Conservation (phyloP, 148 eudicot species). For the Dysphania ambrosioides region DNA sequence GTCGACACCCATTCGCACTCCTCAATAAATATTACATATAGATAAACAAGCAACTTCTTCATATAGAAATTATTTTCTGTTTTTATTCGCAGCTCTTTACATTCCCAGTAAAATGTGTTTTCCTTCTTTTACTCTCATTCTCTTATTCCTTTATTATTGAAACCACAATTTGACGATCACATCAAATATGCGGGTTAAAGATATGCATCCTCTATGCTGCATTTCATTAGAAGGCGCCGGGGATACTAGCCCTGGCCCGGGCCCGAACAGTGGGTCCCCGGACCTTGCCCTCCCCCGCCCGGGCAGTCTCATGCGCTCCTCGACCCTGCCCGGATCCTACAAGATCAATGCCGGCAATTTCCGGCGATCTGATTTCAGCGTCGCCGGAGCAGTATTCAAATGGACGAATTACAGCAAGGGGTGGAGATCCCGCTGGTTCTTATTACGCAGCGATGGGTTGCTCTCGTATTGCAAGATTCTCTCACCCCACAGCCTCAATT, state of each 20-base stretch:
- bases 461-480: conserved; percentile 55
- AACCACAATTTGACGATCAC: too few relatives aligned
- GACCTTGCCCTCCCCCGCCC: conserved; percentile 35
- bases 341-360: conserved; percentile 27
- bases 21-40: too few relatives aligned
- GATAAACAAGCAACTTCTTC: too few relatives aligned
- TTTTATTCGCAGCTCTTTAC: too few relatives aligned
- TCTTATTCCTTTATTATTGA: too few relatives aligned
- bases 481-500: conserved; percentile 35
- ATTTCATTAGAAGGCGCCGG: conserved; percentile 45
- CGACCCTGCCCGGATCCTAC: conserved; percentile 37
- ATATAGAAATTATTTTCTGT: too few relatives aligned
- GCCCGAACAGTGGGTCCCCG: conserved; percentile 45
- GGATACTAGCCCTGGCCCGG: not conserved
- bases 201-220: conserved; percentile 79
- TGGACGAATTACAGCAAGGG: conserved; percentile 90
- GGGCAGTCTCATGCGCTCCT: conserved; percentile 20
- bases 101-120: too few relatives aligned
- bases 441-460: conserved; percentile 55
- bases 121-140: too few relatives aligned
- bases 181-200: conserved; percentile 62
- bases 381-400: conserved; percentile 65
- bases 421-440: conserved; percentile 88
- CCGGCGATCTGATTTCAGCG: conserved; percentile 54
- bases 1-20: too few relatives aligned